Percentiles rank a stretch among this genome's conserved stretches.
Evolutionary conservation across 306 rosid genomes (phyloP).

Genomic region (Pachyrhizus erosus): DNA sequence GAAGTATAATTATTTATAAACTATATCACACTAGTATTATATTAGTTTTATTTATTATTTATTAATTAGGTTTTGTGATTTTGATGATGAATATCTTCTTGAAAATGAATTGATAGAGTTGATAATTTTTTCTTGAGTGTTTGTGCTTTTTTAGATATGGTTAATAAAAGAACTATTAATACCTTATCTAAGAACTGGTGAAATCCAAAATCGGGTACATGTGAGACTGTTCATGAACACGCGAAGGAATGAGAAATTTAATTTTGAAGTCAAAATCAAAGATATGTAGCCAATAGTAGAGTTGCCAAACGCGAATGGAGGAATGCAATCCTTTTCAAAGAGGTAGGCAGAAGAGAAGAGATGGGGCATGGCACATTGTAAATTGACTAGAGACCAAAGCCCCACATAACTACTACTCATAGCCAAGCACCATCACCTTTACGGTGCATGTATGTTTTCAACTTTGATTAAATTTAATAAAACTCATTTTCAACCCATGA

Average conservation of each 20-base stretch:
- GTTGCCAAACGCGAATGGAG: constrained; percentile 45
- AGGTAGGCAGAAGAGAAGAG: constrained; percentile 4
- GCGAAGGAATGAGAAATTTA: constrained; percentile 42
- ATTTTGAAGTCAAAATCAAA: constrained; percentile 50
- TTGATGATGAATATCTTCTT: no score
- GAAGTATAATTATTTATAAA: no score
- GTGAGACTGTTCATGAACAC: constrained; percentile 46
- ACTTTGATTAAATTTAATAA: no score
- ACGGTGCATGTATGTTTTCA: not conserved
- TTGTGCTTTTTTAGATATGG: not conserved
- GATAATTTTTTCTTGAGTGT: not conserved
- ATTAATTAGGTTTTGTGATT: not conserved
- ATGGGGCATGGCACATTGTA: constrained; percentile 30
- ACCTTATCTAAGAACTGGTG: not conserved
- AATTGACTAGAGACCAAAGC: constrained; percentile 35
- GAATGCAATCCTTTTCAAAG: constrained; percentile 44
- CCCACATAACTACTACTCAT: constrained; percentile 20
- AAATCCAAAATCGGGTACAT: not conserved
- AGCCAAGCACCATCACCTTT: constrained; percentile 17
- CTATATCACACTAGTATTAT: no score
- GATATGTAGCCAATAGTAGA: constrained; percentile 42
- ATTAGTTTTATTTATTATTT: no score
- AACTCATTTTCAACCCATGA: no score
- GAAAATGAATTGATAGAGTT: not conserved
- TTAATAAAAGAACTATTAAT: not conserved